Conservation (phyloP, 192 early-diverging fungal genomes). For the Umbelopsis ramanniana region DNA sequence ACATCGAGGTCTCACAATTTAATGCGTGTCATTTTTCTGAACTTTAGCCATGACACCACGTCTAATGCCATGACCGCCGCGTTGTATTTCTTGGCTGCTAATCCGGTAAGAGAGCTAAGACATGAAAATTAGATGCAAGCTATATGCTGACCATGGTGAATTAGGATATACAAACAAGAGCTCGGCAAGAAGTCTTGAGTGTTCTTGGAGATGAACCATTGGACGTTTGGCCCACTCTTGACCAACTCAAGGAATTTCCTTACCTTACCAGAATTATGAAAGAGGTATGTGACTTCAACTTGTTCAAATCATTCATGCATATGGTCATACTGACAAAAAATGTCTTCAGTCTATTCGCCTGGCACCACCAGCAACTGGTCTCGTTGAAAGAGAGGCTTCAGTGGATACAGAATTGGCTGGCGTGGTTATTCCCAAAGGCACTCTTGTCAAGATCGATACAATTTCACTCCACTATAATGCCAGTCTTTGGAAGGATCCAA, state of each 20-base stretch:
- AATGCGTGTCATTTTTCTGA: background rate
- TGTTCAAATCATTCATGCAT: constrained; percentile 31
- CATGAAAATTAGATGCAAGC: background rate
- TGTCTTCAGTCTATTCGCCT: constrained; percentile 30
- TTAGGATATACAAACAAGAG: constrained; percentile 24
- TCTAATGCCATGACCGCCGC: constrained; percentile 45
- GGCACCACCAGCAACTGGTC: background rate
- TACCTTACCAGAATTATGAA: constrained; percentile 34
- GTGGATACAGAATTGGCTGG: constrained; percentile 17
- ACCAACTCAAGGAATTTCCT: constrained; percentile 43
- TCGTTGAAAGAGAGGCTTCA: background rate
- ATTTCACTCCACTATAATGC: constrained; percentile 16
- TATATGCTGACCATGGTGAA: background rate
- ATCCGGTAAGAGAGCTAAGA: background rate
- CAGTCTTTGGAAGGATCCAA: constrained; percentile 15
- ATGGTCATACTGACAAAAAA: constrained; percentile 31
- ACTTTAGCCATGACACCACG: constrained; percentile 52
- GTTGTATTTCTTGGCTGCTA: constrained; percentile 48
- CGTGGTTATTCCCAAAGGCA: constrained; percentile 27
- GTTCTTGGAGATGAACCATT: constrained; percentile 30
- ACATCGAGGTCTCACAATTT: too few species aligned
- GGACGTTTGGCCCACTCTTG: constrained; percentile 34
- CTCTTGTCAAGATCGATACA: constrained; percentile 20
- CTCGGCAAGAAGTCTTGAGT: constrained; percentile 30
- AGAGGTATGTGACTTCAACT: constrained; percentile 30